Conservation (phyloP, 2,329 filamentous ascomycete genomes). For the Pseudocercospora crystallina region DNA sequence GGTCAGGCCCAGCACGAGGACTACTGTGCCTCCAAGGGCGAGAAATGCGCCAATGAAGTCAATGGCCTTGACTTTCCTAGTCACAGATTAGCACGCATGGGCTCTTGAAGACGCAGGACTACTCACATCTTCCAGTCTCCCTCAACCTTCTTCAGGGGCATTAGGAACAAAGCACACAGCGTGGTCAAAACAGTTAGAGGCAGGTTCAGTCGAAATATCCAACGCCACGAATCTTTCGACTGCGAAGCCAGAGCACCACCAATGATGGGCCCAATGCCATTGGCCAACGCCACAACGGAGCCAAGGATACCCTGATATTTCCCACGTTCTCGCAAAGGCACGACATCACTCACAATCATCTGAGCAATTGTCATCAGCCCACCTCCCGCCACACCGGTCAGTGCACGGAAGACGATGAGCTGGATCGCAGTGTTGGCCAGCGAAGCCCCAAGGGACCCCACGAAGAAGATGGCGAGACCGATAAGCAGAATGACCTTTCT, state of each 20-base stretch:
- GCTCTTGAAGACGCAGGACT: slow-evolving; percentile 40
- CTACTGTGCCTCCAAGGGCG: slow-evolving; percentile 52
- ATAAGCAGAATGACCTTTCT: slow-evolving; percentile 62
- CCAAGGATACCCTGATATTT: slow-evolving; percentile 32
- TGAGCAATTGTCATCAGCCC: slow-evolving; percentile 37
- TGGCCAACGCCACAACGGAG: slow-evolving; percentile 37
- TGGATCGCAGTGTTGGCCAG: slow-evolving; percentile 19
- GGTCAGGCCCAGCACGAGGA: slow-evolving; percentile 55
- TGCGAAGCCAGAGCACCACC: slow-evolving; percentile 43
- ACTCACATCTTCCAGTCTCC: slow-evolving; percentile 46
- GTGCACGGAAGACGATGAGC: slow-evolving; percentile 56
- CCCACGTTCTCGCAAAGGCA: slow-evolving; percentile 26
- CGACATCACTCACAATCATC: slow-evolving; percentile 33
- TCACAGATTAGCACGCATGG: slow-evolving; percentile 46
- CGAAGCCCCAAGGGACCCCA: slow-evolving; percentile 24
- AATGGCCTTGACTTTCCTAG: slow-evolving; percentile 45
- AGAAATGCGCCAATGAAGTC: slow-evolving; percentile 57
- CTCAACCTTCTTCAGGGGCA: slow-evolving; percentile 57
- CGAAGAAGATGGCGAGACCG: slow-evolving; percentile 61
- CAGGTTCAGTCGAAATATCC: slow-evolving; percentile 42
- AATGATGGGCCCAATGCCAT: slow-evolving; percentile 42
- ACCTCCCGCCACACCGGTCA: slow-evolving; percentile 55
- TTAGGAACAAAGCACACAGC: slow-evolving; percentile 53
- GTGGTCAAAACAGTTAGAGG: slow-evolving; percentile 53
- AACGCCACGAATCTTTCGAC: slow-evolving; percentile 24